Percentiles rank a stretch among this genome's conserved stretches.
Conservation (phyloP, 176 grass and related monocot genomes). For the Lolium rigidum region DNA sequence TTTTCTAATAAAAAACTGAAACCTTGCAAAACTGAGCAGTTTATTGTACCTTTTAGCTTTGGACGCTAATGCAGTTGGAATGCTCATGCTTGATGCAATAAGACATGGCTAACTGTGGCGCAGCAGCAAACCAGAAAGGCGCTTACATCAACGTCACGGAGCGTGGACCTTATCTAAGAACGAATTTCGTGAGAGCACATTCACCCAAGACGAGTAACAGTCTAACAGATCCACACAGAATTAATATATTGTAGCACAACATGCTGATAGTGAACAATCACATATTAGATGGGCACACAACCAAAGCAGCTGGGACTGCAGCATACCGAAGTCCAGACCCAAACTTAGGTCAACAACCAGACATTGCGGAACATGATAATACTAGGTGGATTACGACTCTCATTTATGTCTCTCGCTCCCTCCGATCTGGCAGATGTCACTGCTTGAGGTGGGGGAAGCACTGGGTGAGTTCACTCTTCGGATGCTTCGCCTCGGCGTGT, state of each 20-base stretch:
- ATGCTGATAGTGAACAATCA: constrained; percentile 49
- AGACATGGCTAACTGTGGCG: background rate
- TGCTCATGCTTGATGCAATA: background rate
- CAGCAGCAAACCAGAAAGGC: background rate
- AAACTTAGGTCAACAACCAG: constrained; percentile 53
- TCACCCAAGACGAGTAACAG: constrained; percentile 16
- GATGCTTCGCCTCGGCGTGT: constrained; percentile 97
- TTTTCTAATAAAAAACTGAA: too few species aligned
- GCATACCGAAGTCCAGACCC: constrained; percentile 51
- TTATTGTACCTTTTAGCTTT: background rate
- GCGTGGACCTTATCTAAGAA: background rate
- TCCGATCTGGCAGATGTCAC: constrained; percentile 25
- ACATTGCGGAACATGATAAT: constrained; percentile 54
- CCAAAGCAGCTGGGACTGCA: constrained; percentile 44
- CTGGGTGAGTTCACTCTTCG: constrained; percentile 69
- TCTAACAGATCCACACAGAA: constrained; percentile 47
- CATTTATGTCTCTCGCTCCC: constrained; percentile 31
- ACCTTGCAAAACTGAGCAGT: background rate
- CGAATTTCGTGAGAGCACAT: background rate
- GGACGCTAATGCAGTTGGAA: background rate
- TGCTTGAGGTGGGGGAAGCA: constrained; percentile 94
- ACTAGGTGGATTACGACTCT: constrained; percentile 49
- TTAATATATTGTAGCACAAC: constrained; percentile 44
- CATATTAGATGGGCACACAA: constrained; percentile 62
- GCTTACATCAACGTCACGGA: background rate